Percentiles rank a stretch among this genome's conserved stretches.
Evolutionary conservation across 2,329 filamentous ascomycete species (phyloP).

Genomic region (Dendrostoma leiphaemia): DNA sequence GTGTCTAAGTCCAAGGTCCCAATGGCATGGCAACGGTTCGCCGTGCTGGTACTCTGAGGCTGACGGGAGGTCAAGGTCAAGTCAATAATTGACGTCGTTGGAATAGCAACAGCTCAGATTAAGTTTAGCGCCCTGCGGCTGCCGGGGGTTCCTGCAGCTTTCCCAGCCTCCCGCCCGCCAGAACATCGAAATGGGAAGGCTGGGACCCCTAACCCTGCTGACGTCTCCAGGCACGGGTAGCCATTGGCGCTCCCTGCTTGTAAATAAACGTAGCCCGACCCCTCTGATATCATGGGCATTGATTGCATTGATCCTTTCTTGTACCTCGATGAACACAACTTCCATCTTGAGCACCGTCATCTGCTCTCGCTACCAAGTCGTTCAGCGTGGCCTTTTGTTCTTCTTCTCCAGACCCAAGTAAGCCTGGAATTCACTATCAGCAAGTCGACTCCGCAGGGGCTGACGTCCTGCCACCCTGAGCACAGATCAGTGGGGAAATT

Average conservation of each 20-base stretch:
- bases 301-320: neutral
- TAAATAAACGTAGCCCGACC: neutral
- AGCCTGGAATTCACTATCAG: neutral
- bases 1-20: too few relatives aligned
- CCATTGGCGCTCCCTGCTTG: neutral
- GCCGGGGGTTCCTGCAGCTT: slow-evolving; percentile 16
- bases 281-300: neutral
- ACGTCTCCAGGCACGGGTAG: too few relatives aligned
- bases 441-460: neutral
- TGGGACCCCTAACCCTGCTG: slow-evolving; percentile 4
- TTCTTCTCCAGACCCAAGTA: too few relatives aligned
- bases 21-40: neutral
- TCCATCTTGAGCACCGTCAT: too few relatives aligned
- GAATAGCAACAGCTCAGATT: slow-evolving; percentile 8
- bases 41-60: too few relatives aligned
- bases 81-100: slow-evolving; percentile 8
- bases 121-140: slow-evolving; percentile 9
- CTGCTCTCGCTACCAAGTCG: too few relatives aligned
- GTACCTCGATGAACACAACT: too few relatives aligned
- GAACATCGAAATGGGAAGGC: slow-evolving; percentile 6
- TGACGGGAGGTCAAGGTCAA: neutral
- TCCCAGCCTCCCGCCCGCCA: slow-evolving; percentile 5
- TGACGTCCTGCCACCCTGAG: neutral
- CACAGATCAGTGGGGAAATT: neutral
- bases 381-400: too few relatives aligned